Base-by-base conservation (phyloP, 176 grass and related monocot genomes). In the Miscanthus lutarioriparius region DNA sequence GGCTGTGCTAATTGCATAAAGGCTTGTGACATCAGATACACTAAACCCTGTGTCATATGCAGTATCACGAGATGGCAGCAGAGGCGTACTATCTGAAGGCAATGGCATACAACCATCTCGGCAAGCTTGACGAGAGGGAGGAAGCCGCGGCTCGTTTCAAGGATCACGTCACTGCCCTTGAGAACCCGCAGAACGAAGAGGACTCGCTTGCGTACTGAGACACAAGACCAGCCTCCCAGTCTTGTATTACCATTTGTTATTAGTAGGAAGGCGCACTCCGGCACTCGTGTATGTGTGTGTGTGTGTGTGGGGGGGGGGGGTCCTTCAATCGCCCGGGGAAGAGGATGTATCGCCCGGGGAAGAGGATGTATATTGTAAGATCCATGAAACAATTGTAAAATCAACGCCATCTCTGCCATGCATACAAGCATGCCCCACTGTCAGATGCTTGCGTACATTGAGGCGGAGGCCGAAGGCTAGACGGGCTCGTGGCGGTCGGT, bases 11-110 rank as follows among this genome's bases (percentile, higher is more conserved):
- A 67, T 48, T 33, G 30, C 19, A 4, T 65, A 49, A 53, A 79
- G 27, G 5, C 49, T 33, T 14, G 9, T 65, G 22, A 71, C 16
- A 71, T 74, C 59, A 19, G 15, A 69, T 38, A 8, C 4, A 63
- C 19, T 28, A 26, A 58, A 74, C 78, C 40, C 2, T 32, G 28
- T 80, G 6, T 61, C 33, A 7, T 79, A 5, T 74, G 30, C 58
- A 98, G 96, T 95, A 98, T 84, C 86, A 96, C 43, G 96, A 98
- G 80, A 95, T 96, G 91, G 91, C 87, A 16, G 89, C 93, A 40
- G 93, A 98, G 61, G 93, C 88, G 6, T 96, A 85, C 71, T 98
- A 96, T 51, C 81, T 98, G 72, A 96, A 94, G 81, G 93, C 96
- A 3, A 85, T 89, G 30, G 70, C 74, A n/a, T 98, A 87, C 28